Conservation (phyloP, 495 filamentous ascomycete genomes). For the Apiosordaria backusii region DNA sequence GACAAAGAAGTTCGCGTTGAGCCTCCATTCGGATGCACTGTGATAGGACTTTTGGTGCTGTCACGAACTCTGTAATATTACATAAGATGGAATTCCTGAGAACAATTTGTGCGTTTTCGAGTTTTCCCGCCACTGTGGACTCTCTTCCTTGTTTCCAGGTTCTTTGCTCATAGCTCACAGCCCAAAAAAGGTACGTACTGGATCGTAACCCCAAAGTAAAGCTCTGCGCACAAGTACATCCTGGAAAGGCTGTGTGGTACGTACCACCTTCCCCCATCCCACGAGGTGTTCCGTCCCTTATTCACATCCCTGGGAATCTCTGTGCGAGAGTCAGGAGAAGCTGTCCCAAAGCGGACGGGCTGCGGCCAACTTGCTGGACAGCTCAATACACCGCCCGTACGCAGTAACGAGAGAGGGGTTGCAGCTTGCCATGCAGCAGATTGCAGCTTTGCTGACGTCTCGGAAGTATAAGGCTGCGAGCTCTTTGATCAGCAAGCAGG, state of each 20-base stretch:
- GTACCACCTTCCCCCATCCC: background rate
- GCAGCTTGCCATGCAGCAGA: background rate
- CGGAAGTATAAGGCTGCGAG: conserved; percentile 4
- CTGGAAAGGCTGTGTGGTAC: background rate
- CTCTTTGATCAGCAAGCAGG: background rate
- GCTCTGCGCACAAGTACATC: too few species aligned
- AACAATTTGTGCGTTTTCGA: background rate
- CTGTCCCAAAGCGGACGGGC: conserved; percentile 8
- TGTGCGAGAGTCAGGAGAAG: background rate
- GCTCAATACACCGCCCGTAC: background rate
- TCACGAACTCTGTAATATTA: too few species aligned
- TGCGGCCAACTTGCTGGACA: background rate
- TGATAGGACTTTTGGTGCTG: too few species aligned
- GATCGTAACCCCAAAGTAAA: background rate
- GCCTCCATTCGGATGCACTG: background rate
- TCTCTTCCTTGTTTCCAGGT: background rate
- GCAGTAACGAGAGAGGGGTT: background rate
- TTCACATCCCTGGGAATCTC: background rate
- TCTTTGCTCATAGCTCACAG: background rate
- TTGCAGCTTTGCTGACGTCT: conserved; percentile 15
- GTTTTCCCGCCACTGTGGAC: background rate
- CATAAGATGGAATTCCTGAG: background rate
- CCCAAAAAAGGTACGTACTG: too few species aligned
- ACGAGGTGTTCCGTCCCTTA: background rate
- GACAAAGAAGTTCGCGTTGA: background rate